Evolutionary conservation across 768 basidiomycete genomes (phyloP).

Genomic region (Trametes elegans): DNA sequence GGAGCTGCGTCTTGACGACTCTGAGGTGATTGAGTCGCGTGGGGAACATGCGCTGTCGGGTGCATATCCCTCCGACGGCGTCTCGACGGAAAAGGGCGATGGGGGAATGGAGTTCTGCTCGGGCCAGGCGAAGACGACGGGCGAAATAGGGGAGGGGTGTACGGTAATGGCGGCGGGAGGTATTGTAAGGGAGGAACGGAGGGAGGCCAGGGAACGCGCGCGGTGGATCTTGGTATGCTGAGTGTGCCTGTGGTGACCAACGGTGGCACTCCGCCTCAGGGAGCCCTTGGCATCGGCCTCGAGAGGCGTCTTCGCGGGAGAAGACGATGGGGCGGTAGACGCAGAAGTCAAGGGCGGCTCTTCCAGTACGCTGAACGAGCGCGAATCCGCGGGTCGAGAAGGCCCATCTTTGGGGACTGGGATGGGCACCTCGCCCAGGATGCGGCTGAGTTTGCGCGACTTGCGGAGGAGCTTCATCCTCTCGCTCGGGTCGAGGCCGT

Average conservation of each 20-base stretch:
- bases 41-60: neutral
- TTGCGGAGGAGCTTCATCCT: conserved; percentile 41
- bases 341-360: conserved; percentile 16
- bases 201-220: conserved; percentile 22
- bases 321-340: conserved; percentile 8
- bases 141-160: conserved; percentile 13
- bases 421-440: conserved; percentile 39
- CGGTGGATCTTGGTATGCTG: conserved; percentile 17
- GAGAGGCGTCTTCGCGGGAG: neutral
- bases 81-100: conserved; percentile 2
- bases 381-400: neutral
- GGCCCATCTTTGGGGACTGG: conserved; percentile 8
- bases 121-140: conserved; percentile 18
- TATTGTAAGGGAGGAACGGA: conserved; percentile 24
- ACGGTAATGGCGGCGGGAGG: conserved; percentile 4
- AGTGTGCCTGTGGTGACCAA: conserved; percentile 11
- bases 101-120: conserved; percentile 9
- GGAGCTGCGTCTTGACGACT: conserved; percentile 11
- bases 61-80: neutral
- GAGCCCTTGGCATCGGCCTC: neutral
- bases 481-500: conserved; percentile 34
- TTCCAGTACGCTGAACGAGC: conserved; percentile 9
- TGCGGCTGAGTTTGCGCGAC: conserved; percentile 42
- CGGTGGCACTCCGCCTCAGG: conserved; percentile 22
- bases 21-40: conserved; percentile 1